Base-by-base conservation (phyloP, 2,329 filamentous ascomycete genomes). In the Colletotrichum lindemuthianum region DNA sequence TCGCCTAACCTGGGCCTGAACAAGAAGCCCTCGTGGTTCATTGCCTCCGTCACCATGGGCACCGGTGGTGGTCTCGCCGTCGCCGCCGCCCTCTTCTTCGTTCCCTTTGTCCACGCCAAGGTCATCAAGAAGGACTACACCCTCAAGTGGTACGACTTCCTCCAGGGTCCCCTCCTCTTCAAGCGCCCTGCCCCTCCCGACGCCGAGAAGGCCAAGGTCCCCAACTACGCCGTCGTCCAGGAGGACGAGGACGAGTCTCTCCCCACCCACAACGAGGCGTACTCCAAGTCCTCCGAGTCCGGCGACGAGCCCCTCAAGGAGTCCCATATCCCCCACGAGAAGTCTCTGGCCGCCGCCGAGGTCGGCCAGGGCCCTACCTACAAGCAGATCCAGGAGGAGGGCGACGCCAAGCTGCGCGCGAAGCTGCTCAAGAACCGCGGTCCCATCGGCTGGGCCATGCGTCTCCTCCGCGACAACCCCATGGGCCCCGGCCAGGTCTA, bases 371-470 rank as follows among this genome's bases (percentile, higher is more conserved):
- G 79, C 43, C 61, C 61, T 32, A 82, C 77, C 47, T 92, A 93
- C 82, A 83, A 90, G 75, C 81, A 89, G 67, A 81, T 91, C 58
- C 73, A 89, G 59, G 82, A 79, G 5, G 77, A 87, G 60, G 86
- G 84, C 8, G 80, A 88, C 63, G 82, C 81, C 16, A 82, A 79
- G 49, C 83, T 90, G 70, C 86, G 90, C 73, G 86, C 86, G 24
- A 86, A 86, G 70, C 87, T 95, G 58, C 78, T 86, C 60, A 80
- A 85, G 75, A 84, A 82, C 63, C 79, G 79, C 2, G 90, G 91
- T 33, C 90, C 90, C 54, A 82, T 95, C n/a, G 92, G 88, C 71
- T 94, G 92, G 92, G 92, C 90, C 41, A 92, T 95, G 89, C 90
- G 92, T 70, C 86, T 83, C 54, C 88, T 94, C 16, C 90, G 87